Conservation (phyloP, 2,329 filamentous ascomycete species). For the Fusarium pseudocircinatum region DNA sequence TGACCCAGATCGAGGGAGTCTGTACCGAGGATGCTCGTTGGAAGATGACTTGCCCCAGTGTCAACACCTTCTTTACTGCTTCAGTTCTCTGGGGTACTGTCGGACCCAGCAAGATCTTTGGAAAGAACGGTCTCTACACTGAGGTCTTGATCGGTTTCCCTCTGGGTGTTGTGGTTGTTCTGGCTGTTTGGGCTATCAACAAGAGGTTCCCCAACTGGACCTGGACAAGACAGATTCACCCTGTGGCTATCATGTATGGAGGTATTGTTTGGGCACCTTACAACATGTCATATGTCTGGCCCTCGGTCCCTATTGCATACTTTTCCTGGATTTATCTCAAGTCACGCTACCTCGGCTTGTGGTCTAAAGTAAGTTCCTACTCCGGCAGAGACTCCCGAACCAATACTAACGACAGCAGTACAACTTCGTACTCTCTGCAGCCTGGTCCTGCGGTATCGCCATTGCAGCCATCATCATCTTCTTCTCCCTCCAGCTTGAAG, state of each 20-base stretch:
- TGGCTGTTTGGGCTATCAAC: slow-evolving; percentile 53
- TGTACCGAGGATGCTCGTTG: slow-evolving; percentile 59
- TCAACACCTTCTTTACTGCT: slow-evolving; percentile 66
- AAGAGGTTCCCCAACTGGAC: slow-evolving; percentile 54
- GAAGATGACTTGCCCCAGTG: slow-evolving; percentile 61
- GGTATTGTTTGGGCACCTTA: slow-evolving; percentile 59
- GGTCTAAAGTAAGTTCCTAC: slow-evolving; percentile 56
- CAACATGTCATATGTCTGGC: slow-evolving; percentile 62
- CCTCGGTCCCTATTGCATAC: slow-evolving; percentile 62
- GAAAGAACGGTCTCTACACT: slow-evolving; percentile 58
- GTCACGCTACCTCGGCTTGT: slow-evolving; percentile 58
- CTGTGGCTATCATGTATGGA: slow-evolving; percentile 59
- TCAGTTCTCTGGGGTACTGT: slow-evolving; percentile 66
- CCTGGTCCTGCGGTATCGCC: slow-evolving; percentile 61
- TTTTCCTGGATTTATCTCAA: slow-evolving; percentile 63
- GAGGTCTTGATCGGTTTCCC: slow-evolving; percentile 61
- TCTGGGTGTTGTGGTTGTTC: slow-evolving; percentile 56
- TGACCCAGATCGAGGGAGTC: slow-evolving; percentile 59
- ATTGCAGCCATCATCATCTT: slow-evolving; percentile 63
- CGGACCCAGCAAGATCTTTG: slow-evolving; percentile 61
- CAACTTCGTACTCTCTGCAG: slow-evolving; percentile 63
- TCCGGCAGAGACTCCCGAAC: no score
- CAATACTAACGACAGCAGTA: slow-evolving; percentile 48
- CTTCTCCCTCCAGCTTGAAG: slow-evolving; percentile 60
- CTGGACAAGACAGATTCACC: slow-evolving; percentile 57